These are phyloP conservation scores for Saccharomyces hybrid DNA, from an alignment of 1,139 yeast genomes.

Conservation along the genomic window DNA sequence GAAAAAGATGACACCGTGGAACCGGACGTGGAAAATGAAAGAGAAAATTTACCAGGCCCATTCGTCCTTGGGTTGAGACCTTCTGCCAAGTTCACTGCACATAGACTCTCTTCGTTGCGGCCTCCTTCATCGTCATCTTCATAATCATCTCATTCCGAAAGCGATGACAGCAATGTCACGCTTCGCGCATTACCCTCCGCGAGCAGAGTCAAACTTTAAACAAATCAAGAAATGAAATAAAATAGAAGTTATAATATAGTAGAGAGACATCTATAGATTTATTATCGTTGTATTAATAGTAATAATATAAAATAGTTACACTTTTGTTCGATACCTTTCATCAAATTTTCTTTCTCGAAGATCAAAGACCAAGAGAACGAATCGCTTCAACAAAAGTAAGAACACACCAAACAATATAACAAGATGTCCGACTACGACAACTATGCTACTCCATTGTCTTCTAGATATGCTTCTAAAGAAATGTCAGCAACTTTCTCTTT, in stretches of 20 bases:
- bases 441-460: constrained; percentile 86
- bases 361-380: background rate
- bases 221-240: background rate
- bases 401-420: no score
- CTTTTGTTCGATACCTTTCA: background rate
- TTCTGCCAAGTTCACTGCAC: constrained; percentile 26
- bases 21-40: constrained; percentile 14
- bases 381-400: no score
- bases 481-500: constrained; percentile 89
- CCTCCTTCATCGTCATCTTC: background rate
- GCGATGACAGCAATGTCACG: background rate
- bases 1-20: constrained; percentile 10
- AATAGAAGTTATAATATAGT: background rate
- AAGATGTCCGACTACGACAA: constrained; percentile 59
- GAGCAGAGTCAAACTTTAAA: background rate
- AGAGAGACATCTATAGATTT: background rate
- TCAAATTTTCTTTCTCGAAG: background rate
- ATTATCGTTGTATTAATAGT: background rate
- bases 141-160: background rate
- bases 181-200: background rate
- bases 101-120: constrained; percentile 9
- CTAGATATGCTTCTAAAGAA: constrained; percentile 96
- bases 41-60: constrained; percentile 17
- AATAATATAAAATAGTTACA: background rate
- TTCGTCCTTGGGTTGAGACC: constrained; percentile 26